Base-by-base conservation (phyloP, 1,139 yeast genomes). In the Diutina rugosa region DNA sequence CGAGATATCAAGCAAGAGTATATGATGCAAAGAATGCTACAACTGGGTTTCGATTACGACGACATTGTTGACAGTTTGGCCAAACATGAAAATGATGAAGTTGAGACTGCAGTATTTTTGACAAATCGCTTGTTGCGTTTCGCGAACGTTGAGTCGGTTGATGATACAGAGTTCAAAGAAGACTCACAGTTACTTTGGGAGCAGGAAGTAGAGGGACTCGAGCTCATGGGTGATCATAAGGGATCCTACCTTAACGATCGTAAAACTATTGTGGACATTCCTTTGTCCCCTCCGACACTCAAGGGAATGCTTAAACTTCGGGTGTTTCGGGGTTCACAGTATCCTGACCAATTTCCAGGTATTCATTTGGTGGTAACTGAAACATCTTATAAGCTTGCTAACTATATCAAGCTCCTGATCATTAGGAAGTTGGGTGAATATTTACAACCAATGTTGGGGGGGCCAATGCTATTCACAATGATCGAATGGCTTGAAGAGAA, bases 401-500 rank as follows among this genome's bases (percentile, higher is more conserved):
- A 80, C 62, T 91, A 90, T 65, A 82, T 90, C 58, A 85, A 87
- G 60, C 66, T 86, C 21, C 84, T 90, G 10, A 77, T 87, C 2
- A 66, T 87, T 1, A 72, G 79, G 30, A 78, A 77, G 48, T 66
- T 84, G 41, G 64, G 78, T 10, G 65, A 69, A 4, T 73, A 77
- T 59, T 64, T 85, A 54, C 62, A 62, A 58, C 64, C 68, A 0
- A 71, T 73, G 56, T 55, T 84, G 2, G 97, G 97, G 1, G 88
- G 83, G 61, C 82, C 87, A 62, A 79, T 85, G 72, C 67, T 90
- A 1, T 85, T 74, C 65, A 71, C 82, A 5, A 73, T 90, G 14
- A 71, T 82, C 55, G 95, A 89, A 59, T 90, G 95, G 91, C 64
- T 90, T 21, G 84, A 85, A 60, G 85, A 80, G 14, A 81, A 87